These are phyloP conservation scores for Crithidia fasciculata DNA, from an alignment of 208 protist genomes.

Conservation along the genomic window DNA sequence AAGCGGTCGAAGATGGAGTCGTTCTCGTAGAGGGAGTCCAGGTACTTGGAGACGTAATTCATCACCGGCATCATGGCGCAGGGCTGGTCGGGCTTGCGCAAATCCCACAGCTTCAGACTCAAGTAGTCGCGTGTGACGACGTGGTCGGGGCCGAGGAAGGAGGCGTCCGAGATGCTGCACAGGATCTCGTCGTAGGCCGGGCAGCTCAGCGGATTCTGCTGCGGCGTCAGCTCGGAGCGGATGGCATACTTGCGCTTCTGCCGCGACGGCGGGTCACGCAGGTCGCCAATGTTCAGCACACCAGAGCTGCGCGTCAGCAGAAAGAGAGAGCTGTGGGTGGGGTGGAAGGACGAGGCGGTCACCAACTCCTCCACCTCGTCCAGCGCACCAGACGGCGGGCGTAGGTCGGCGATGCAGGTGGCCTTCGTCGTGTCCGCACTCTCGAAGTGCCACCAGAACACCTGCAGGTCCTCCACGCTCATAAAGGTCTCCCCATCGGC, in stretches of 20 bases:
- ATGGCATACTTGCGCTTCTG: conserved; percentile 72
- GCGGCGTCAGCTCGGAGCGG: conserved; percentile 53
- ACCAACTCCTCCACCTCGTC: conserved; percentile 87
- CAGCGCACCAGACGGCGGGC: conserved; percentile 62
- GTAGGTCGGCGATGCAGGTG: conserved; percentile 75
- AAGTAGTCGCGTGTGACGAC: conserved; percentile 89
- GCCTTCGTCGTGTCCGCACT: conserved; percentile 68
- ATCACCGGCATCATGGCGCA: conserved; percentile 75
- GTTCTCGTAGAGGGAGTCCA: conserved; percentile 80
- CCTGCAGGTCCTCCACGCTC: conserved; percentile 87
- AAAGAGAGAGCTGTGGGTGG: conserved; percentile 83
- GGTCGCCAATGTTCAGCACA: conserved; percentile 82
- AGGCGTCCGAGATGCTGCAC: conserved; percentile 82
- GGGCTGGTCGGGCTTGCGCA: conserved; percentile 63
- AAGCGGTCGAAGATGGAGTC: conserved; percentile 91
- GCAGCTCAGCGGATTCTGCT: conserved; percentile 64
- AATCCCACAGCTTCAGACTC: conserved; percentile 88
- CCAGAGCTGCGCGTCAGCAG: conserved; percentile 85
- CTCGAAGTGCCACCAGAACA: conserved; percentile 91
- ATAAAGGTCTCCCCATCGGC: conserved; percentile 85
- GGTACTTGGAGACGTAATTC: conserved; percentile 69
- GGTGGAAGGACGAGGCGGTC: conserved; percentile 81
- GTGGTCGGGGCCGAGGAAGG: conserved; percentile 80
- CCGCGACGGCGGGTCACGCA: conserved; percentile 77
- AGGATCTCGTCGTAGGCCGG: conserved; percentile 82